Base-by-base conservation (phyloP, 2,329 filamentous ascomycete species). In the Diaporthe citriasiana region DNA sequence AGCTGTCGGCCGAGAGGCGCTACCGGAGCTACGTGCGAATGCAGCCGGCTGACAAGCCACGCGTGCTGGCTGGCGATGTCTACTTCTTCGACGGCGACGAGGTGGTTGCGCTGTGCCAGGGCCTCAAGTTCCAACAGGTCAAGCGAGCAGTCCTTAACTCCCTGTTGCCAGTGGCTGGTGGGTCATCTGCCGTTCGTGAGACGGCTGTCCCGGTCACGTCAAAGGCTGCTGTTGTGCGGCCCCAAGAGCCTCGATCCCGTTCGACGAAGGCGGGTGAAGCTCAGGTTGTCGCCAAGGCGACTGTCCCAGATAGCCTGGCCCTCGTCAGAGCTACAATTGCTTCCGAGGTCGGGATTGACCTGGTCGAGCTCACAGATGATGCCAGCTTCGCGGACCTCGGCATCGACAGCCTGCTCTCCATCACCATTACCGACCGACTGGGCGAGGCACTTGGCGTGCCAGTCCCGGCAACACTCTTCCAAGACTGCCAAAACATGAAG, bases 321-420 rank as follows among this genome's bases (percentile, higher is more conserved):
- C 40, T 40, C 3, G 51, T 74, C 4, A 33, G 70, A 17, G 53
- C 15, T 9, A 65, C 73, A 3, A 73, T 77, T 22, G 74, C 74
- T 25, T 72, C 72, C 6, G 77, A 78, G 47, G 73, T 76, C 12
- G 76, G 75, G 22, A 71, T 76, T 17, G 72, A 74, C 27, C 12
- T 76, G 25, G 50, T 51, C 7, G 76, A 78, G 35, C 60, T 79
- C 19, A 71, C 69, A 2, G 76, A 75, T 12, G 76, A 78, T 38
- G 57, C 74, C 4, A 76, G 74, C 0, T 77, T 82, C 47, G 78
- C 78, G 27, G 79, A 81, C 60, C 60, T 80, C 25, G 81, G 81
- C 1, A 76, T 82, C 47, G 81, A 82, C 73, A 80, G 78, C 40
- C 73, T 81, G 13, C 68, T 81, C 42, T 79, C 79, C 2, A 76